Base-by-base conservation (phyloP, 2,329 filamentous ascomycete species). In the Neurospora sp. region DNA sequence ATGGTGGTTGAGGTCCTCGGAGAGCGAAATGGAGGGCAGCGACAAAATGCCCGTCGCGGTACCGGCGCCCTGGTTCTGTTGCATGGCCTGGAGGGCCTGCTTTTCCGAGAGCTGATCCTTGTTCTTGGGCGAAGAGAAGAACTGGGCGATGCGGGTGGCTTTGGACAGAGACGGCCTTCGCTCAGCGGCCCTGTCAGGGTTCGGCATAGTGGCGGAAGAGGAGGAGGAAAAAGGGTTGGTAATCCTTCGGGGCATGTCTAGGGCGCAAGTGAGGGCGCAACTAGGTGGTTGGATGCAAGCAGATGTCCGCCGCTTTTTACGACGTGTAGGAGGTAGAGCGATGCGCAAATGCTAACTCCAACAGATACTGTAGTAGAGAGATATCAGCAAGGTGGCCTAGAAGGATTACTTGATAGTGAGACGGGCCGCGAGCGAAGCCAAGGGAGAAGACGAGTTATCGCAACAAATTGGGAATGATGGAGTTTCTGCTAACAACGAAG, bases 1-100 rank as follows among this genome's bases (percentile, higher is more conserved):
- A 76, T 97, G 91, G 79, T 88, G 90, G 78, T 89, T 87, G 69
- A 80, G 81, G 84, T 96, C 86, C 58, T 93, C 93, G 13, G 95
- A 97, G 70, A 98, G 86, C 58, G 93, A 97, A 77, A 98, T 97
- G 69, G 91, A 95, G 46, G 95, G 95, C 76, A 97, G 84, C 67
- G 93, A 92, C 73, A 94, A 83, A 71, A 91, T 90, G 58, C 93
- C 86, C 70, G 89, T 87, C 73, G 89, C 90, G 77, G 93, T 90
- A 72, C 52, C 52, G 68, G 71, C 78, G 71, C 81, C 81, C 75
- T 84, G 79, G 76, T 84, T 86, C 74, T 91, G 88, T 78, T 91
- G 88, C 77, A 90, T 88, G 72, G 87, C 84, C 77, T 91, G 85
- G 67, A 93, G 86, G 71, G 89, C 86, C 76, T 91, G 89, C 77